Evolutionary conservation across 2,329 filamentous ascomycete genomes (phyloP).

Genomic region (Fusarium sp.): DNA sequence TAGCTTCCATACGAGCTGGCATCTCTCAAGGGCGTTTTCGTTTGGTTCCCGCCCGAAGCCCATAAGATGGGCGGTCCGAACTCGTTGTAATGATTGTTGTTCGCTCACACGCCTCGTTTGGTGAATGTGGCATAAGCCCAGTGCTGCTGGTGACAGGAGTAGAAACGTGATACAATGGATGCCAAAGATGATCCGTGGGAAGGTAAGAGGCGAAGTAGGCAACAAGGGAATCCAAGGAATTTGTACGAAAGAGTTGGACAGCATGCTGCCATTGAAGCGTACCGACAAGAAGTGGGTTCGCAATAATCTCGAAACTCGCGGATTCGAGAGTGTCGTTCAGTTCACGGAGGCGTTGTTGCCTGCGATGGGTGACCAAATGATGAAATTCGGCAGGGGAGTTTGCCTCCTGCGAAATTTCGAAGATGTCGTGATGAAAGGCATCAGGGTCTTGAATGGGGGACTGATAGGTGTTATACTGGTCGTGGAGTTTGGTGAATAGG

Average conservation of each 20-base stretch:
- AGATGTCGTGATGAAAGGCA: constrained; percentile 69
- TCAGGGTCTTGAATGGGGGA: constrained; percentile 67
- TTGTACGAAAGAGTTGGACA: constrained; percentile 66
- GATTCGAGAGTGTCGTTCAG: constrained; percentile 65
- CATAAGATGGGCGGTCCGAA: too few species aligned
- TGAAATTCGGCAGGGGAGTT: constrained; percentile 62
- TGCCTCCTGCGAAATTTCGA: constrained; percentile 63
- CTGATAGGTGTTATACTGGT: constrained; percentile 67
- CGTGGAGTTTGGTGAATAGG: constrained; percentile 65
- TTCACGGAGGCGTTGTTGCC: constrained; percentile 63
- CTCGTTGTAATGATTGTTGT: too few species aligned
- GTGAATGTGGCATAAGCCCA: too few species aligned
- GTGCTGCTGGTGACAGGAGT: too few species aligned
- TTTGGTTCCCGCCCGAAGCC: too few species aligned
- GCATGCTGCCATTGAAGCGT: constrained; percentile 67
- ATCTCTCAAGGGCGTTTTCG: too few species aligned
- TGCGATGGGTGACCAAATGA: constrained; percentile 61
- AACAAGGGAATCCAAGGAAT: constrained; percentile 45
- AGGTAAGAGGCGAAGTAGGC: constrained; percentile 58
- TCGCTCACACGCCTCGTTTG: too few species aligned
- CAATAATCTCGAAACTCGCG: constrained; percentile 48
- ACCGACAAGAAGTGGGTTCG: constrained; percentile 62
- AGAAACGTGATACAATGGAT: background rate
- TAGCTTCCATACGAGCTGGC: too few species aligned
- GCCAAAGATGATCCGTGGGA: constrained; percentile 57